Base-by-base conservation (phyloP, 805 yeast species). In the Candida endomychidarum region DNA sequence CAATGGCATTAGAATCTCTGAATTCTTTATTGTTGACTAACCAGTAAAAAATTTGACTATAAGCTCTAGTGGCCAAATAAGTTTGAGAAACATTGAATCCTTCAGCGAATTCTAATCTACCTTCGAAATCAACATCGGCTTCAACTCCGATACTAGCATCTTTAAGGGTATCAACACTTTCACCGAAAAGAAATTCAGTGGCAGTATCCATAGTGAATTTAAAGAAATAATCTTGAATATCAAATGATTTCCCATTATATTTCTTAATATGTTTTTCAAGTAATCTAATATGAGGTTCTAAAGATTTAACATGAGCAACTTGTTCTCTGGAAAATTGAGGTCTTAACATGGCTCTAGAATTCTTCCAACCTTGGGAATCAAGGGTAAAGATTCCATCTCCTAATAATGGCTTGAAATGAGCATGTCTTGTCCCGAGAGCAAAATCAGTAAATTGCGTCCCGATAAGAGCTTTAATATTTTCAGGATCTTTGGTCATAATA, bases 181-280 rank as follows among this genome's bases (percentile, higher is more conserved):
- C 67, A 16, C 74, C 74, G 52, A 68, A 64, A 39, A 68, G 58
- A 47, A 67, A 66, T 49, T 68, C 72, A 17, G 70, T 57, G 8
- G 72, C 61, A 19, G 70, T 59, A 47, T 68, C 74, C 40, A 67
- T 54, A 11, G 73, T 66, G 15, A 65, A 55, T 36, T 50, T 53
- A 45, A 56, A 60, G 46, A 65, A 60, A 23, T 54, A 54, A n/a
- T 58, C 60, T 43, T 64, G 70, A 27, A 63, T 38, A 43, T 65
- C 67, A 46, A 64, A 53, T 8, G 51, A 42, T 18, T 46, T 25
- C 9, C 66, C 66, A n/a, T 53, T 41, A 14, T 46, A 34, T 18
- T 43, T 46, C 18, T 34, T 40, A 25, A 61, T 49, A 34, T 58
- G 64, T 39, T 55, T 50, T 19, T 53, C 57, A 24, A 64, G 51